Conservation (phyloP, 2,329 filamentous ascomycete genomes). For the Hymenoscyphus fraxineus region DNA sequence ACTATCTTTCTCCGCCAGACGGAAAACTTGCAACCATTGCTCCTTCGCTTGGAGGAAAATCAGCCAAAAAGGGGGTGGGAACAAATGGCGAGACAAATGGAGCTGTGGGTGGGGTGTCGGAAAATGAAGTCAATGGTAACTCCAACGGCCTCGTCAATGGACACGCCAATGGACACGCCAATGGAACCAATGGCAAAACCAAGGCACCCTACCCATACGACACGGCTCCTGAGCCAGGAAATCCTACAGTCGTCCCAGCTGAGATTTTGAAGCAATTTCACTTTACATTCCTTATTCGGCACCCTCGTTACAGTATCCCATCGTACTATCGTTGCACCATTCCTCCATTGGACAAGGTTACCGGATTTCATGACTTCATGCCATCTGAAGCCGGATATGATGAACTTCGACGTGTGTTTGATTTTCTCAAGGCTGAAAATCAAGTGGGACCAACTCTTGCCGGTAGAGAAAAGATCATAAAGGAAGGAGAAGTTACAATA, state of each 20-base stretch:
- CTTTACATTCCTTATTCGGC: conserved; percentile 94
- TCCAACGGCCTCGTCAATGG: conserved; percentile 30
- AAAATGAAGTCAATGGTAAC: conserved; percentile 31
- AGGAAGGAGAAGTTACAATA: conserved; percentile 53
- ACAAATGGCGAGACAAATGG: conserved; percentile 30
- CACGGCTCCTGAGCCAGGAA: conserved; percentile 59
- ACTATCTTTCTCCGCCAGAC: conserved; percentile 81
- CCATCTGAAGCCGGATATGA: conserved; percentile 85
- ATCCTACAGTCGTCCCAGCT: conserved; percentile 80
- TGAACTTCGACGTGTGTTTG: conserved; percentile 82
- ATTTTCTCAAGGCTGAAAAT: conserved; percentile 68
- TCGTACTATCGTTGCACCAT: conserved; percentile 94
- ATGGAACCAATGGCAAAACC: conserved; percentile 27
- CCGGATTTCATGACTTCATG: conserved; percentile 83
- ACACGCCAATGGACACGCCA: conserved; percentile 26
- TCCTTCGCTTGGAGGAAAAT: conserved; percentile 59
- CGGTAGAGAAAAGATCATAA: conserved; percentile 35
- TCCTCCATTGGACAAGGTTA: conserved; percentile 76
- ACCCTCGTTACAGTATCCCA: conserved; percentile 86
- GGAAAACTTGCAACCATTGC: conserved; percentile 66
- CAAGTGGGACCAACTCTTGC: conserved; percentile 68
- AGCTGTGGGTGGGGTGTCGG: conserved; percentile 28
- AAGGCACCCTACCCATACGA: conserved; percentile 54
- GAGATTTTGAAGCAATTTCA: conserved; percentile 76
- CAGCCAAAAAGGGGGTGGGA: conserved; percentile 33